Conservation (phyloP, 257 asterid species). For the Solanum infundibuliforme region DNA sequence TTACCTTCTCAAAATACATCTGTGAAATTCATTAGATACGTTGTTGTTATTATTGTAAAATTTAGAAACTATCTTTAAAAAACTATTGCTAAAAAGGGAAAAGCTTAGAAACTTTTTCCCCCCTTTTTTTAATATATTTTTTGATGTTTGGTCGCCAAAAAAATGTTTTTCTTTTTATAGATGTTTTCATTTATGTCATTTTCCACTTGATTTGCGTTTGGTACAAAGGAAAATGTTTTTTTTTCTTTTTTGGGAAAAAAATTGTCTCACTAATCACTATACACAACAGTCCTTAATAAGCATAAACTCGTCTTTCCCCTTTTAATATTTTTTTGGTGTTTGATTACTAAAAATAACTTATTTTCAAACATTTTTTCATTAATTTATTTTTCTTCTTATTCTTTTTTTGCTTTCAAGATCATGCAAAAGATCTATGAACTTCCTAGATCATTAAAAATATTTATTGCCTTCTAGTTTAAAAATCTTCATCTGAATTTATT, state of each 20-base stretch:
- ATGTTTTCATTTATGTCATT: neutral
- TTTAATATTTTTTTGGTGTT: neutral
- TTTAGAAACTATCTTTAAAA: too few species aligned
- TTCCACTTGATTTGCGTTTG: too few species aligned
- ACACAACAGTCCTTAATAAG: neutral
- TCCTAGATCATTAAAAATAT: neutral
- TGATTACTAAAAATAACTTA: neutral
- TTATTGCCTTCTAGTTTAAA: neutral
- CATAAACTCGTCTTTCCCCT: neutral
- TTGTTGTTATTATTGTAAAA: too few species aligned
- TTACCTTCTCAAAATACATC: neutral
- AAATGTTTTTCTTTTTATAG: neutral
- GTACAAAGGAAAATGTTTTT: neutral
- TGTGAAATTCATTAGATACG: neutral
- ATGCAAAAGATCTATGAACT: neutral
- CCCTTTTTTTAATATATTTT: neutral
- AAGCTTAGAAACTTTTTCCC: too few species aligned
- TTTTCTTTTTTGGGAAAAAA: neutral
- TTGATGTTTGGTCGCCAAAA: neutral
- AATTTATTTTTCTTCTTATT: neutral
- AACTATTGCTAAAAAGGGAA: neutral
- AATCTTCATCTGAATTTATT: neutral
- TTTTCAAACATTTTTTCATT: neutral
- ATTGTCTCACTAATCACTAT: neutral
- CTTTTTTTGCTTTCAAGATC: neutral